Conservation (phyloP, 2,329 filamentous ascomycete genomes). For the Penicillium sp. region DNA sequence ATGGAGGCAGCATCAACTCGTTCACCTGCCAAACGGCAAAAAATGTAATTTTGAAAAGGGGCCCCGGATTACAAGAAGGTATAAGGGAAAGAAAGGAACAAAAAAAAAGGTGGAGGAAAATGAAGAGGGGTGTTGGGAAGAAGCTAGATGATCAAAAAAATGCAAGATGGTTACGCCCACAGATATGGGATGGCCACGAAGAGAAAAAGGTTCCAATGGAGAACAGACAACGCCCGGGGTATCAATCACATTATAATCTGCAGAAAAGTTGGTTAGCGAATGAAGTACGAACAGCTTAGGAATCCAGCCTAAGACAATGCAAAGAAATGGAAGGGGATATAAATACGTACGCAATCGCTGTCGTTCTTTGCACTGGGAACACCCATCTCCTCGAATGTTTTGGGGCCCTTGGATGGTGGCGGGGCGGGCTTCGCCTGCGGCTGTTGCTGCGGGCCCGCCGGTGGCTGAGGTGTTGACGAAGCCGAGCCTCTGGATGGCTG, state of each 20-base stretch:
- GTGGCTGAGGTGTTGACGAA: slow-evolving; percentile 50
- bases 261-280: slow-evolving; percentile 27
- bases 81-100: background rate
- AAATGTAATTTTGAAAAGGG: slow-evolving; percentile 17
- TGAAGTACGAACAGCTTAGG: background rate
- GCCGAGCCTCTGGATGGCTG: slow-evolving; percentile 43
- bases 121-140: background rate
- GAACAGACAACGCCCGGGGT: slow-evolving; percentile 36
- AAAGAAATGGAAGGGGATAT: background rate
- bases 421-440: slow-evolving; percentile 35
- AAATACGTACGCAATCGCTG: slow-evolving; percentile 79
- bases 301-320: background rate
- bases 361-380: slow-evolving; percentile 83
- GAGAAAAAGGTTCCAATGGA: slow-evolving; percentile 10
- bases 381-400: slow-evolving; percentile 98
- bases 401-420: slow-evolving; percentile 69
- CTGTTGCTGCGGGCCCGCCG: slow-evolving; percentile 24
- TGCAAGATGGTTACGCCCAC: slow-evolving; percentile 27
- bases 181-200: slow-evolving; percentile 16
- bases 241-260: slow-evolving; percentile 54
- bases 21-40: slow-evolving; percentile 27
- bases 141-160: slow-evolving; percentile 11
- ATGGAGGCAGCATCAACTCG: slow-evolving; percentile 13
- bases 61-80: slow-evolving; percentile 22
- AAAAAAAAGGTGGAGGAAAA: background rate